These are phyloP conservation scores for Zopfia rhizophila DNA, from an alignment of 2,329 filamentous ascomycete genomes.

Conservation along the genomic window DNA sequence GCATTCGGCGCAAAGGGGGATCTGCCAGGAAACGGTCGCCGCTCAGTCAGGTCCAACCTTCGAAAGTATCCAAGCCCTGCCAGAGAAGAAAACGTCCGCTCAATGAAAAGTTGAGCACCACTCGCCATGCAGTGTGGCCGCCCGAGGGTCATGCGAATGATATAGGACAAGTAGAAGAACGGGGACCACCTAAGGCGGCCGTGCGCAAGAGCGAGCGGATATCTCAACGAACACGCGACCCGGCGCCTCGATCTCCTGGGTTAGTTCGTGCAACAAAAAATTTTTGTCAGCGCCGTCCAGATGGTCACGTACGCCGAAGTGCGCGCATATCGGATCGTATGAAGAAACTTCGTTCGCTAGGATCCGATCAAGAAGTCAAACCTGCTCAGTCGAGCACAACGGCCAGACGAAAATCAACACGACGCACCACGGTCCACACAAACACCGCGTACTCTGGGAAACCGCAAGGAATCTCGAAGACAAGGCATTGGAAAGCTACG, in stretches of 20 bases:
- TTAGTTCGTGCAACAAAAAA: background rate
- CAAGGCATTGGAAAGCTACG: conserved; percentile 5
- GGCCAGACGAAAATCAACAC: conserved; percentile 5
- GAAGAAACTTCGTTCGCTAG: conserved; percentile 2
- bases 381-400: conserved; percentile 8
- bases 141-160: too few species aligned
- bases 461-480: conserved; percentile 10
- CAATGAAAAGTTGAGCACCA: conserved; percentile 9
- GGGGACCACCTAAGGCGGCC: conserved; percentile 10
- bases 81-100: conserved; percentile 10
- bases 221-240: conserved; percentile 4
- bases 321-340: conserved; percentile 8
- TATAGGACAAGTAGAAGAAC: conserved; percentile 9
- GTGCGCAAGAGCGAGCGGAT: conserved; percentile 6
- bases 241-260: conserved; percentile 1
- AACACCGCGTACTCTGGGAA: conserved; percentile 4
- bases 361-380: conserved; percentile 7
- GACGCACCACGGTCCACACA: conserved; percentile 8
- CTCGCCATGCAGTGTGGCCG: conserved; percentile 2
- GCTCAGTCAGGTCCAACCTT: conserved; percentile 11
- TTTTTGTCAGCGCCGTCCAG: background rate
- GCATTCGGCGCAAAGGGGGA: conserved; percentile 4
- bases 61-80: conserved; percentile 10
- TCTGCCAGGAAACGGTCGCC: conserved; percentile 9
- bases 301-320: conserved; percentile 4